These are phyloP conservation scores for Oryza officinalis DNA, from an alignment of 176 grass and related monocot genomes.

Conservation along the genomic window DNA sequence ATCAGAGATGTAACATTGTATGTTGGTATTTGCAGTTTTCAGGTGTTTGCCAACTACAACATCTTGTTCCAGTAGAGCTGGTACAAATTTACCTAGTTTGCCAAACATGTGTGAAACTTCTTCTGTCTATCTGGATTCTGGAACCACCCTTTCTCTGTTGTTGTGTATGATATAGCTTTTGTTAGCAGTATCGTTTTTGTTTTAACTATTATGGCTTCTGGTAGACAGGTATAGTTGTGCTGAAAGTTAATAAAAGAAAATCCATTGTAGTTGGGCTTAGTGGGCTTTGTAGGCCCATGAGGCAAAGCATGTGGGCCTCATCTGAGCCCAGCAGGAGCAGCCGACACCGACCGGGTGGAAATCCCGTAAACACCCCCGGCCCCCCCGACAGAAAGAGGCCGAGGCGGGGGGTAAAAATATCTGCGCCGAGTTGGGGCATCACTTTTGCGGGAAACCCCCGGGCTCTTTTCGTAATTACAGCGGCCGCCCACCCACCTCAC, in stretches of 20 bases:
- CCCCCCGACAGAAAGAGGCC: background rate
- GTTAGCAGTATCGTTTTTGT: no score
- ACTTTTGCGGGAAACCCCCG: constrained; percentile 39
- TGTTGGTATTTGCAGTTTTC: background rate
- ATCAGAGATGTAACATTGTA: constrained; percentile 8
- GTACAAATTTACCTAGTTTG: background rate
- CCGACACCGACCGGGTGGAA: background rate
- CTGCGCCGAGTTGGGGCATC: constrained; percentile 20
- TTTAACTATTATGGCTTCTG: no score
- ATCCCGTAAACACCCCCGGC: background rate
- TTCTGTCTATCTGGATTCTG: background rate
- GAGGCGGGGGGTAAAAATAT: constrained; percentile 51
- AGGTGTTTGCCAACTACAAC: background rate
- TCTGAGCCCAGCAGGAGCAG: background rate
- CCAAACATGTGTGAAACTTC: background rate
- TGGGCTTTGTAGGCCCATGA: background rate
- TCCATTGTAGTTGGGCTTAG: no score
- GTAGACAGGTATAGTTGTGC: no score
- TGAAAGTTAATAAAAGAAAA: no score
- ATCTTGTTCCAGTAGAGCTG: background rate
- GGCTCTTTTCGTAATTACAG: constrained; percentile 30
- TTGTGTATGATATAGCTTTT: background rate
- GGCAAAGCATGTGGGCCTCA: background rate
- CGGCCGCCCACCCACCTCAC: constrained; percentile 4
- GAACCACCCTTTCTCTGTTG: background rate